Evolutionary conservation across 2,329 filamentous ascomycete species (phyloP).

Genomic region (Diaporthe sp.): DNA sequence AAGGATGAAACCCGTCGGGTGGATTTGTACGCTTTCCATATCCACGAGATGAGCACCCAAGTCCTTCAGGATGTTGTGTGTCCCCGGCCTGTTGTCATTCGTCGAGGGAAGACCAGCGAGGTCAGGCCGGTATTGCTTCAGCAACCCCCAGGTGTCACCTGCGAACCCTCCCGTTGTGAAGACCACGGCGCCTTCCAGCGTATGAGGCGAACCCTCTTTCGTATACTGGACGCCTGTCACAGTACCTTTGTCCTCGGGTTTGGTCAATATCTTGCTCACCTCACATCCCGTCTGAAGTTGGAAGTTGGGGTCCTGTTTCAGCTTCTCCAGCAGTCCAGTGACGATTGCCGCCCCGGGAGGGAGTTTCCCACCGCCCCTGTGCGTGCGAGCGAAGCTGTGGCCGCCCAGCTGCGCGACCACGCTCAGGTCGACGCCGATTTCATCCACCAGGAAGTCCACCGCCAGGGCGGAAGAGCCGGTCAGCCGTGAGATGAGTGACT

Average conservation of each 20-base stretch:
- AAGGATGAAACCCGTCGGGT: conserved; percentile 75
- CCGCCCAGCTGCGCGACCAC: conserved; percentile 71
- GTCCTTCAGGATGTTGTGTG: conserved; percentile 58
- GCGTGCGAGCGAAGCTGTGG: conserved; percentile 67
- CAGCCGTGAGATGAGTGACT: conserved; percentile 61
- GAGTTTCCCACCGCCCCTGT: conserved; percentile 66
- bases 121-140: conserved; percentile 70
- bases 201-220: conserved; percentile 50
- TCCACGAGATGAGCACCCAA: conserved; percentile 60
- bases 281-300: conserved; percentile 63
- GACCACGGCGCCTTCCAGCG: conserved; percentile 66
- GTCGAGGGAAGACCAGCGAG: conserved; percentile 71
- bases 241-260: conserved; percentile 37
- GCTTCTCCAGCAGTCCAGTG: conserved; percentile 62
- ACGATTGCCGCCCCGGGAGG: conserved; percentile 73
- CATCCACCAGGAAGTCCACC: conserved; percentile 68
- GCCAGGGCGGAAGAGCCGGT: conserved; percentile 60
- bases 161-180: conserved; percentile 74
- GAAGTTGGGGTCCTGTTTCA: conserved; percentile 64
- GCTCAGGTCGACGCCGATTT: conserved; percentile 69
- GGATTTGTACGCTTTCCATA: conserved; percentile 72
- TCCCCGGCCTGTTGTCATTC: conserved; percentile 69
- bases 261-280: conserved; percentile 63
- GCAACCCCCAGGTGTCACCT: conserved; percentile 69
- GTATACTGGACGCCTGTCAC: conserved; percentile 67